These are phyloP conservation scores for Starmerella roubikii DNA, from an alignment of 805 yeast genomes.

Conservation along the genomic window DNA sequence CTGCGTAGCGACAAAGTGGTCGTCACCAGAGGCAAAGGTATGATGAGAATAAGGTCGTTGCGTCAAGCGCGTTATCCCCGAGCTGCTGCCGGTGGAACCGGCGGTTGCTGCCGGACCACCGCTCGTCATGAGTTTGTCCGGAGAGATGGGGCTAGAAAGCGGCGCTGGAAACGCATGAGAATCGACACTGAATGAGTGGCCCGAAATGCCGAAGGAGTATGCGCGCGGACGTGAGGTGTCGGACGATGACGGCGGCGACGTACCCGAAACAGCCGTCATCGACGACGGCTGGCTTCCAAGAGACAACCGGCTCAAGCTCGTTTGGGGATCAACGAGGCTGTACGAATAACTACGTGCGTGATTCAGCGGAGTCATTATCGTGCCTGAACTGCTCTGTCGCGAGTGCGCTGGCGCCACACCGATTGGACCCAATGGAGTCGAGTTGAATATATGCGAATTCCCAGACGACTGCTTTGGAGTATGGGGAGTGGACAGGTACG, in stretches of 20 bases:
- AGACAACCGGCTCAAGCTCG: slow-evolving; percentile 6
- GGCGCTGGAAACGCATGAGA: slow-evolving; percentile 16
- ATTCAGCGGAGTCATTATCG: neutral
- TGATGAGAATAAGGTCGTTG: too few relatives aligned
- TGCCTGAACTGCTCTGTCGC: neutral
- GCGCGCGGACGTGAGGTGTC: slow-evolving; percentile 10
- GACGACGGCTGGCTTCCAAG: neutral
- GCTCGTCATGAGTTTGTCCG: slow-evolving; percentile 2
- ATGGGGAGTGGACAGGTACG: neutral
- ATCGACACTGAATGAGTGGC: neutral
- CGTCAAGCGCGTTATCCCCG: too few relatives aligned
- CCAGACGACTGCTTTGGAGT: neutral
- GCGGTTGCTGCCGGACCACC: too few relatives aligned
- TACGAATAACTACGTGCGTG: slow-evolving; percentile 15
- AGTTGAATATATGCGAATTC: neutral
- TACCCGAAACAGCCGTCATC: neutral
- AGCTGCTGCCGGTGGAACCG: too few relatives aligned
- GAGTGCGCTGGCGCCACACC: neutral
- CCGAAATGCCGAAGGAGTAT: slow-evolving; percentile 9
- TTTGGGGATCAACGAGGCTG: slow-evolving; percentile 5
- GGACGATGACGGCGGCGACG: too few relatives aligned
- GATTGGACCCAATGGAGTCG: neutral
- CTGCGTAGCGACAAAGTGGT: too few relatives aligned
- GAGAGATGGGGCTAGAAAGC: slow-evolving; percentile 17
- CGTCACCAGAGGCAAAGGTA: neutral